Evolutionary conservation across 2,329 filamentous ascomycete genomes (phyloP).

Genomic region (Penicillium sp.): DNA sequence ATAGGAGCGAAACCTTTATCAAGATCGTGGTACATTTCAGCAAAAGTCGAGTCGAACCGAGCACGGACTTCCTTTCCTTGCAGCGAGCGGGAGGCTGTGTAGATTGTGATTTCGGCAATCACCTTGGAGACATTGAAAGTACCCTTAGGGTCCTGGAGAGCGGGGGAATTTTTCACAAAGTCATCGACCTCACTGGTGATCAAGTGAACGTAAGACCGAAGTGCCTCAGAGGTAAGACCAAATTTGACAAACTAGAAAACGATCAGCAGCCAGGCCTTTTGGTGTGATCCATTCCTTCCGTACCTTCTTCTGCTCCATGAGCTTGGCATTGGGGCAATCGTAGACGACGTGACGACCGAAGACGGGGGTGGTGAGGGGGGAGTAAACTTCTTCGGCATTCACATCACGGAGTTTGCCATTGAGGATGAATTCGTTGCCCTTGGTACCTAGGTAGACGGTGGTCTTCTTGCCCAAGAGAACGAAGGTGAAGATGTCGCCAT

Average conservation of each 20-base stretch:
- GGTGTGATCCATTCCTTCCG: slow-evolving; percentile 10
- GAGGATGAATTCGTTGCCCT: slow-evolving; percentile 86
- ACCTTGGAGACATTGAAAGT: slow-evolving; percentile 68
- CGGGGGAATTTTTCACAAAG: slow-evolving; percentile 66
- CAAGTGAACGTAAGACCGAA: slow-evolving; percentile 70
- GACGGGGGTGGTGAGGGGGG: slow-evolving; percentile 65
- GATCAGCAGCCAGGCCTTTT: background rate
- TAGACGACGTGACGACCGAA: slow-evolving; percentile 88
- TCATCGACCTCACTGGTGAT: slow-evolving; percentile 71
- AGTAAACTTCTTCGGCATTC: slow-evolving; percentile 87
- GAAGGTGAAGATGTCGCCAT: slow-evolving; percentile 88
- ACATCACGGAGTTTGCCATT: slow-evolving; percentile 89
- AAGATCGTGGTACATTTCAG: slow-evolving; percentile 79
- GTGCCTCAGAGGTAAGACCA: slow-evolving; percentile 60
- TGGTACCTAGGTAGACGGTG: slow-evolving; percentile 76
- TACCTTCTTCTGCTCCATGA: slow-evolving; percentile 97
- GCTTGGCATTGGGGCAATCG: slow-evolving; percentile 83
- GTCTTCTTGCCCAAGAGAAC: slow-evolving; percentile 84
- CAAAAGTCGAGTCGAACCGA: slow-evolving; percentile 76
- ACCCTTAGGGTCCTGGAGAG: slow-evolving; percentile 67
- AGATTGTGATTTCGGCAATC: slow-evolving; percentile 85
- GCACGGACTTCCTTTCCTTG: slow-evolving; percentile 80
- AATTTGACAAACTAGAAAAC: slow-evolving; percentile 58
- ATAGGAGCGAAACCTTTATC: slow-evolving; percentile 86
- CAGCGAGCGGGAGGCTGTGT: slow-evolving; percentile 79